Conservation (phyloP, 129 eudicot genomes). For the Escallonia rubra region DNA sequence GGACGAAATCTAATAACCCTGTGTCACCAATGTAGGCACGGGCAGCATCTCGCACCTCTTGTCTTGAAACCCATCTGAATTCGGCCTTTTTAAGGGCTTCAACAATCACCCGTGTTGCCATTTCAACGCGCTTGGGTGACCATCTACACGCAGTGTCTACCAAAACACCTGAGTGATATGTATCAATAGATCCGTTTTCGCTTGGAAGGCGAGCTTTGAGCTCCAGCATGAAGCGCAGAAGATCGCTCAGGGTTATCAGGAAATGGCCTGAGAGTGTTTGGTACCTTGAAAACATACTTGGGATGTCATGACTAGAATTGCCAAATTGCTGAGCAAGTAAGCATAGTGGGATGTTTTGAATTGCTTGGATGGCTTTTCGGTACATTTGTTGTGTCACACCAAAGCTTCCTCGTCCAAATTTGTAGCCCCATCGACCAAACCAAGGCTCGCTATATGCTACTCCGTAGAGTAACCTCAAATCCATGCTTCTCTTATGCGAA, state of each 20-base stretch:
- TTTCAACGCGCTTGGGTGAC: conserved; percentile 96
- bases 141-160: conserved; percentile 81
- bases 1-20: conserved; percentile 85
- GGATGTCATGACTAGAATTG: conserved; percentile 41
- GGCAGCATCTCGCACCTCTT: conserved; percentile 92
- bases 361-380: conserved; percentile 65
- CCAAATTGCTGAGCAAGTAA: conserved; percentile 56
- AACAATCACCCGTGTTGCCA: conserved; percentile 89
- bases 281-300: conserved; percentile 52
- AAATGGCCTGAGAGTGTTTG: conserved; percentile 73
- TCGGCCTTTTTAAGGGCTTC: conserved; percentile 79
- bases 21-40: conserved; percentile 96
- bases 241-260: conserved; percentile 62
- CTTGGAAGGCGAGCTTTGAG: conserved; percentile 53
- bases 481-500: conserved; percentile 76
- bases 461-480: conserved; percentile 75
- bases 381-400: conserved; percentile 67
- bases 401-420: conserved; percentile 80
- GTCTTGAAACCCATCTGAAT: conserved; percentile 86
- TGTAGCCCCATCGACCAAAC: conserved; percentile 92
- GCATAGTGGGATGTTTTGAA: conserved; percentile 64
- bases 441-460: conserved; percentile 78
- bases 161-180: conserved; percentile 49
- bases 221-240: conserved; percentile 78
- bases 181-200: conserved; percentile 32